Evolutionary conservation across 495 filamentous ascomycete species (phyloP).

Genomic region (Daldinia bambusicola): DNA sequence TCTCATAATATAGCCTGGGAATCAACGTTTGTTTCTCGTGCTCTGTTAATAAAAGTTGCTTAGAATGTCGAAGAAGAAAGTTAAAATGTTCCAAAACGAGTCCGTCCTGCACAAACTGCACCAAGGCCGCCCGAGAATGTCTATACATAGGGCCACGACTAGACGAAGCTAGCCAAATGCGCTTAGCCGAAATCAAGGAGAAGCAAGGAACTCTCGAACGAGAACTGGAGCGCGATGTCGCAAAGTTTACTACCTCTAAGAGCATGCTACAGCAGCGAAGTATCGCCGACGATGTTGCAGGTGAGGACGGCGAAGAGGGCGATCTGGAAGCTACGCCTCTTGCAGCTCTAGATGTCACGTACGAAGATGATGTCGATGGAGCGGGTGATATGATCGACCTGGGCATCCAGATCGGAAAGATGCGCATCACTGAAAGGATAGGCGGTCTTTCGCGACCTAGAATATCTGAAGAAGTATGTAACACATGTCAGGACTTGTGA

Average conservation of each 20-base stretch:
- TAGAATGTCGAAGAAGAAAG: conserved; percentile 79
- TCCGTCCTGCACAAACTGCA: conserved; percentile 75
- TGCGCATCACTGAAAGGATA: conserved; percentile 78
- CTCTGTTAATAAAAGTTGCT: conserved; percentile 53
- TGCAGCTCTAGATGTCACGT: conserved; percentile 68
- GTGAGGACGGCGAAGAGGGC: conserved; percentile 59
- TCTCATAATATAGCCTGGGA: conserved; percentile 46
- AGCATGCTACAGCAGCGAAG: conserved; percentile 48
- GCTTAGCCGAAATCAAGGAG: conserved; percentile 75
- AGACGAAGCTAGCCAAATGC: conserved; percentile 68
- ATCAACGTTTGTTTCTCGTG: conserved; percentile 65
- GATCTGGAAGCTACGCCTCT: conserved; percentile 65
- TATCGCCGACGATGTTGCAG: conserved; percentile 59
- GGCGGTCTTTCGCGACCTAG: conserved; percentile 68
- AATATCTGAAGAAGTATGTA: conserved; percentile 71
- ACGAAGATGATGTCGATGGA: conserved; percentile 68
- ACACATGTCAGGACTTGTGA: background rate
- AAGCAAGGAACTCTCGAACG: conserved; percentile 72
- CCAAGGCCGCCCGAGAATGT: conserved; percentile 69
- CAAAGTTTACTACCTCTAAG: conserved; percentile 48
- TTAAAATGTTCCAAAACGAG: conserved; percentile 80
- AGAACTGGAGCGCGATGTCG: conserved; percentile 66
- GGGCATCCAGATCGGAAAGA: conserved; percentile 73
- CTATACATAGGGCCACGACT: conserved; percentile 70
- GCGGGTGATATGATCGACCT: conserved; percentile 75